A percentile compares a stretch with the other conserved stretches of the same genome.
These are phyloP conservation scores for Aspergillus alliaceus DNA, from an alignment of 2,329 filamentous ascomycete species.

Conservation along the genomic window DNA sequence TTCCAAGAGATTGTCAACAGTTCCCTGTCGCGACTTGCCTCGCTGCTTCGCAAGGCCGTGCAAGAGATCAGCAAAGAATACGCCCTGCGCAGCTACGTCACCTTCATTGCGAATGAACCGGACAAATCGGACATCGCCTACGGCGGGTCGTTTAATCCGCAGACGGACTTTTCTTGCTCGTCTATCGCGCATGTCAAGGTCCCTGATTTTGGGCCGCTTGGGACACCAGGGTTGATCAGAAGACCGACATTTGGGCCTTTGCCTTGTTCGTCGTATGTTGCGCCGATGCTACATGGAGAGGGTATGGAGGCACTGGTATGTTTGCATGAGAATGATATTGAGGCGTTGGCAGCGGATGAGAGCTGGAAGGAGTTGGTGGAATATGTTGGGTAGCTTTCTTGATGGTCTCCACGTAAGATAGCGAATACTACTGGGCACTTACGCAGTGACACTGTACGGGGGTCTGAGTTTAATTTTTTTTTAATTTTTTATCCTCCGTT, in stretches of 20 bases:
- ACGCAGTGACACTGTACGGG: no score
- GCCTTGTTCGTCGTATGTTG: conserved; percentile 15
- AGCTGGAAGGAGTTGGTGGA: conserved; percentile 10
- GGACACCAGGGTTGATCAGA: conserved; percentile 6
- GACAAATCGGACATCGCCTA: conserved; percentile 19
- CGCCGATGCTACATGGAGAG: conserved; percentile 2
- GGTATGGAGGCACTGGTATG: conserved; percentile 15
- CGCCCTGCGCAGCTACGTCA: conserved; percentile 18
- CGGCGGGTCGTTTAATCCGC: conserved; percentile 12
- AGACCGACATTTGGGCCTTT: conserved; percentile 11
- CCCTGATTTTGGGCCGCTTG: conserved; percentile 11
- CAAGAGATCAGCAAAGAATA: conserved; percentile 3
- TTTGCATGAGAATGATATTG: conserved; percentile 12
- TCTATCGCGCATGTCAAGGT: conserved; percentile 14
- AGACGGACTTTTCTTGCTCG: conserved; percentile 14
- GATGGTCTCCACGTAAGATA: no score
- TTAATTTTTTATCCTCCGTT: no score
- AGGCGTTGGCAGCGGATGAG: conserved; percentile 4
- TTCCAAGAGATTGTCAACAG: background rate
- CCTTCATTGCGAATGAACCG: conserved; percentile 10
- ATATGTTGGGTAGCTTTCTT: conserved; percentile 10
- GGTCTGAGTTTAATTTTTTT: no score
- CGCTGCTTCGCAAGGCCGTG: background rate
- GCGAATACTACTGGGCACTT: no score
- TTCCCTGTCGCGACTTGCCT: conserved; percentile 2